Base-by-base conservation (phyloP, 2,329 filamentous ascomycete genomes). In the Bipolaris cookei region DNA sequence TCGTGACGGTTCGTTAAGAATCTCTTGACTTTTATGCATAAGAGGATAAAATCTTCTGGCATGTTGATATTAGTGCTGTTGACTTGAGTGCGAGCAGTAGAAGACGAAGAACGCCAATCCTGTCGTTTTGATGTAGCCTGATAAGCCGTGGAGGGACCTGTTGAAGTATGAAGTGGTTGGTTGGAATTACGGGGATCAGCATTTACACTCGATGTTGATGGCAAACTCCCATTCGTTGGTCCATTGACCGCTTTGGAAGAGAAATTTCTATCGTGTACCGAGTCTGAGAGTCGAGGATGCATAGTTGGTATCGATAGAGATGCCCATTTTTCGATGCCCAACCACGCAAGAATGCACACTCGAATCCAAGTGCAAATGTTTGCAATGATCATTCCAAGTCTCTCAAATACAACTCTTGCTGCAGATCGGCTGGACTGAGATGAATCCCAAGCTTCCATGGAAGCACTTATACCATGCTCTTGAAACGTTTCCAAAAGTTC, bases 41-140 rank as follows among this genome's bases (percentile, higher is more conserved):
- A 37, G 1, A 54, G 51, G 5, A 54, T 47, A n/a, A 39, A 54
- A n/a, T 54, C 43, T 25, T 45, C 28, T 16, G 28, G 50, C n/a
- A 37, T 45, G 28, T 28, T 18, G 14, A 45, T 34, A 28, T 5
- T 23, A 0, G 30, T n/a, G 3, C 11, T 21, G 13, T 42, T 51
- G 7, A 18, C 49, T 34, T 6, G 11, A 34, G 28, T 20, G 16
- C 11, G 6, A 3, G n/a, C 13, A 13, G n/a, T n/a, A 30, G n/a
- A 14, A 16, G 41, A 30, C 18, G 38, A 5, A 3, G 38, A 41
- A 13, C 6, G 20, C 38, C 18, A 11, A 6, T 8, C n/a, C 18
- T 20, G 10, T 25, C 23, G 20, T 41, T 6, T 13, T 41, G 13
- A 0, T 30, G 41, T 18, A 7, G 8, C 7, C 4, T 8, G 13